phyloP scores from a whole-genome alignment of 306 rosid genomes.

The Begonia peltatifolia region DNA sequence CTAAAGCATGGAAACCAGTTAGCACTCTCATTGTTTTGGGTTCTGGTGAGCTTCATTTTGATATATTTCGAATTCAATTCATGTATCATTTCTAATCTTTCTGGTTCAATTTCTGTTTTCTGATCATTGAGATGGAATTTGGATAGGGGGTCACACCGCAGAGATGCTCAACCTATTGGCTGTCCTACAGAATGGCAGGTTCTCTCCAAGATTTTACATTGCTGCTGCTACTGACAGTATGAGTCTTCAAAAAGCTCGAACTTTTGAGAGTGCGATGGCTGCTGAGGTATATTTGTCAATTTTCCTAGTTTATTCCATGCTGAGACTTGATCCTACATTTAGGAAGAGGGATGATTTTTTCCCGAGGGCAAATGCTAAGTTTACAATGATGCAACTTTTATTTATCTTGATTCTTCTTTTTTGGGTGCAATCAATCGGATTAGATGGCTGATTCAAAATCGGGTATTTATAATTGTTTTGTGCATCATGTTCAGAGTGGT shows the following conservation, averaged over 20 bases:
- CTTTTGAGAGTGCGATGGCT: slow-evolving; percentile 30
- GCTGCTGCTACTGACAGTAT: slow-evolving; percentile 86
- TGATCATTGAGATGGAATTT: not conserved
- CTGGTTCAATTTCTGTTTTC: not conserved
- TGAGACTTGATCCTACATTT: too few species aligned
- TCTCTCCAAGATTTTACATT: slow-evolving; percentile 57
- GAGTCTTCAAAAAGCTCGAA: slow-evolving; percentile 80
- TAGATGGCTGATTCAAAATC: too few species aligned
- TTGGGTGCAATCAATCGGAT: too few species aligned
- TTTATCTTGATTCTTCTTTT: too few species aligned
- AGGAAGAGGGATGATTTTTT: too few species aligned
- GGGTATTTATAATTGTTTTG: too few species aligned
- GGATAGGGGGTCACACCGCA: slow-evolving; percentile 70
- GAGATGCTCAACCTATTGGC: slow-evolving; percentile 85
- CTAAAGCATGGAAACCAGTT: slow-evolving; percentile 11
- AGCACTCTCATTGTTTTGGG: slow-evolving; percentile 26
- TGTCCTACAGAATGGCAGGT: slow-evolving; percentile 50
- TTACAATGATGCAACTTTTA: too few species aligned
- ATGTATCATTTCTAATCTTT: not conserved
- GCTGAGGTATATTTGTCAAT: slow-evolving; percentile 18
- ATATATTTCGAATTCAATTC: not conserved
- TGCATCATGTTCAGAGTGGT: slow-evolving; percentile 22
- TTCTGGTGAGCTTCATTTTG: slow-evolving; percentile 13
- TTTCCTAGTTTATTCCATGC: not conserved
- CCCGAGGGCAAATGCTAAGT: too few species aligned